Evolutionary conservation across 108 stramenopile genomes (phyloP).

Genomic region (Nannochloropsis oceanica): DNA sequence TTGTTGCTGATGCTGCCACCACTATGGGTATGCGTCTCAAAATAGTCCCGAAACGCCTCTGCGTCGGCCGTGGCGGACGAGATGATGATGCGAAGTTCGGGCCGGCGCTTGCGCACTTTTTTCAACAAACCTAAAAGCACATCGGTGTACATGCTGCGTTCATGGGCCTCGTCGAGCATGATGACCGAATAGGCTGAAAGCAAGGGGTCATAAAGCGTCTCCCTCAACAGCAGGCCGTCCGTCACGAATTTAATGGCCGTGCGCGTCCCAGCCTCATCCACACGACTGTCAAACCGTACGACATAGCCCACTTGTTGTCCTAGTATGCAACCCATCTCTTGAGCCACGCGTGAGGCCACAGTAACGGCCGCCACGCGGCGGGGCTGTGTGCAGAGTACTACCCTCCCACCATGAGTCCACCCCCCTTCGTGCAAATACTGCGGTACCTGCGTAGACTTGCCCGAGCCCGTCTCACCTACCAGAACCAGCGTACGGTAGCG

Average conservation of each 20-base stretch:
- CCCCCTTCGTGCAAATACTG: conserved; percentile 36
- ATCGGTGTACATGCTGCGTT: conserved; percentile 72
- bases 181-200: conserved; percentile 74
- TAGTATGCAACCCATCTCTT: conserved; percentile 30
- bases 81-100: conserved; percentile 36
- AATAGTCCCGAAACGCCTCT: conserved; percentile 35
- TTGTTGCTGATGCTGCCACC: not conserved
- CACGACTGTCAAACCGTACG: conserved; percentile 32
- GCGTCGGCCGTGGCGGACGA: conserved; percentile 38
- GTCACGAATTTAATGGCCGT: conserved; percentile 35
- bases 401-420: conserved; percentile 28
- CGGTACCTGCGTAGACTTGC: conserved; percentile 74
- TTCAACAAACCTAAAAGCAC: conserved; percentile 71
- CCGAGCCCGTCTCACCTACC: conserved; percentile 85
- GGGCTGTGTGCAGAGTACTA: conserved; percentile 37
- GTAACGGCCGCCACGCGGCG: conserved; percentile 34
- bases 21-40: conserved; percentile 25
- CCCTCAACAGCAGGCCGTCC: conserved; percentile 63
- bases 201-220: conserved; percentile 71
- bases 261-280: not conserved
- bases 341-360: conserved; percentile 32
- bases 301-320: conserved; percentile 37
- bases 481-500: conserved; percentile 53
- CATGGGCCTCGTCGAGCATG: conserved; percentile 92
- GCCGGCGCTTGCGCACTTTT: conserved; percentile 31